Percentiles rank a stretch among this genome's conserved stretches.
phyloP scores from a whole-genome alignment of 2,329 filamentous ascomycete genomes.

The Lachnellula cervina region DNA sequence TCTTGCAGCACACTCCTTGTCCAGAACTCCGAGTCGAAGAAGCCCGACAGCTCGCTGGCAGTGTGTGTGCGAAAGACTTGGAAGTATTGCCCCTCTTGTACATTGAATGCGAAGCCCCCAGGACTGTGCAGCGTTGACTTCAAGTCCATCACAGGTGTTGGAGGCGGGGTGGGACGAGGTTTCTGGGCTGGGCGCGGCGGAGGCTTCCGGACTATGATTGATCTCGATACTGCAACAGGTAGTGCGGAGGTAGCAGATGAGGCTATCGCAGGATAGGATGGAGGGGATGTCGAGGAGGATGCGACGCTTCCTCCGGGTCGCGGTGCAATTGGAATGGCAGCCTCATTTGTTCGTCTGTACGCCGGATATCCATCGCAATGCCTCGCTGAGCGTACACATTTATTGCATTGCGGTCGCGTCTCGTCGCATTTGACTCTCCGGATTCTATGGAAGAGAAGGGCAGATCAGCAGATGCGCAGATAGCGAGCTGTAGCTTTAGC shows the following conservation, averaged over 20 bases:
- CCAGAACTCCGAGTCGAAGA: constrained; percentile 64
- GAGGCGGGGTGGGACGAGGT: constrained; percentile 4
- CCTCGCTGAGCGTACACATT: constrained; percentile 56
- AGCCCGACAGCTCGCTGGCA: constrained; percentile 59
- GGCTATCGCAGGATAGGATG: constrained; percentile 1
- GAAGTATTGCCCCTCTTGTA: constrained; percentile 55
- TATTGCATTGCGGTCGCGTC: constrained; percentile 52
- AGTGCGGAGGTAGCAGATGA: constrained; percentile 4
- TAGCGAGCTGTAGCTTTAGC: too few species aligned
- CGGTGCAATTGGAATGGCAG: constrained; percentile 23
- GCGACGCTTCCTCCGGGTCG: constrained; percentile 6
- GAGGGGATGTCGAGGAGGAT: background rate
- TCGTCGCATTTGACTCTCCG: constrained; percentile 65
- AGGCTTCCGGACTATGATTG: background rate
- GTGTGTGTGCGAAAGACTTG: constrained; percentile 58
- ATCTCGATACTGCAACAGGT: background rate
- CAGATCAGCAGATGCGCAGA: constrained; percentile 7
- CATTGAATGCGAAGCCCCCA: constrained; percentile 40
- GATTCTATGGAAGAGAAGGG: constrained; percentile 38
- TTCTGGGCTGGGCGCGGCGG: background rate
- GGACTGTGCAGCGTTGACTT: constrained; percentile 13
- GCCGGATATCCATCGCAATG: constrained; percentile 54
- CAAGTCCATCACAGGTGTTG: constrained; percentile 7
- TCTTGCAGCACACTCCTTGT: constrained; percentile 57
- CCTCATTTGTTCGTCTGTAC: constrained; percentile 19